Conservation (phyloP, 352 stramenopile species). For the Thalassiosira hispida region DNA sequence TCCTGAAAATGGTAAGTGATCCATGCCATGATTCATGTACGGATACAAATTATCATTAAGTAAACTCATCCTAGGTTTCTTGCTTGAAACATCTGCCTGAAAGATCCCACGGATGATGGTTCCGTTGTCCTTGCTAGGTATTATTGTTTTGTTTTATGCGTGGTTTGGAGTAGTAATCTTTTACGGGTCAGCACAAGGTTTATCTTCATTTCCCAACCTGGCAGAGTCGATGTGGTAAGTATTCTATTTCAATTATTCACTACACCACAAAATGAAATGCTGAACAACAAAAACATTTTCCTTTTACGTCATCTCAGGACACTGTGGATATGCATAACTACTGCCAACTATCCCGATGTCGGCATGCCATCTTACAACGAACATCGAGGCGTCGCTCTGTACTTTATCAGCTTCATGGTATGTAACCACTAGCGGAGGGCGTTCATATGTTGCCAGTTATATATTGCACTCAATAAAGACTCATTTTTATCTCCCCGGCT, state of each 20-base stretch:
- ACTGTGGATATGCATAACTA: slow-evolving; percentile 78
- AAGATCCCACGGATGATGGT: slow-evolving; percentile 31
- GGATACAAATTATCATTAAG: slow-evolving; percentile 3
- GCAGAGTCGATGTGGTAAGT: slow-evolving; percentile 58
- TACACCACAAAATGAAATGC: neutral
- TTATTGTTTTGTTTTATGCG: slow-evolving; percentile 66
- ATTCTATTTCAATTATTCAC: neutral
- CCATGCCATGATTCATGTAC: neutral
- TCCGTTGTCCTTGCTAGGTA: slow-evolving; percentile 34
- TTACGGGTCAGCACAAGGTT: slow-evolving; percentile 58
- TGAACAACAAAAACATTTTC: slow-evolving; percentile 13
- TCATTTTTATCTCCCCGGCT: too few relatives aligned
- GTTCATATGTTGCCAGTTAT: too few relatives aligned
- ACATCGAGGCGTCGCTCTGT: slow-evolving; percentile 52
- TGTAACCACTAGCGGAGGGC: too few relatives aligned
- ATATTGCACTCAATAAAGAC: too few relatives aligned
- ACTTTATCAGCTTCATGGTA: slow-evolving; percentile 78
- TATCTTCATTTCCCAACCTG: slow-evolving; percentile 66
- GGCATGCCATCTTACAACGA: slow-evolving; percentile 81
- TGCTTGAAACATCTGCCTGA: neutral
- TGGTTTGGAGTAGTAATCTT: slow-evolving; percentile 78
- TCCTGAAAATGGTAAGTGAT: slow-evolving; percentile 57
- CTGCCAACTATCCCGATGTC: slow-evolving; percentile 76
- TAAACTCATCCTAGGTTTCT: slow-evolving; percentile 46
- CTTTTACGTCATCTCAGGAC: slow-evolving; percentile 40